A percentile compares a stretch with the other conserved stretches of the same genome.
phyloP scores from a whole-genome alignment of 2,329 filamentous ascomycete species.

The Phaeosphaeria sp. region DNA sequence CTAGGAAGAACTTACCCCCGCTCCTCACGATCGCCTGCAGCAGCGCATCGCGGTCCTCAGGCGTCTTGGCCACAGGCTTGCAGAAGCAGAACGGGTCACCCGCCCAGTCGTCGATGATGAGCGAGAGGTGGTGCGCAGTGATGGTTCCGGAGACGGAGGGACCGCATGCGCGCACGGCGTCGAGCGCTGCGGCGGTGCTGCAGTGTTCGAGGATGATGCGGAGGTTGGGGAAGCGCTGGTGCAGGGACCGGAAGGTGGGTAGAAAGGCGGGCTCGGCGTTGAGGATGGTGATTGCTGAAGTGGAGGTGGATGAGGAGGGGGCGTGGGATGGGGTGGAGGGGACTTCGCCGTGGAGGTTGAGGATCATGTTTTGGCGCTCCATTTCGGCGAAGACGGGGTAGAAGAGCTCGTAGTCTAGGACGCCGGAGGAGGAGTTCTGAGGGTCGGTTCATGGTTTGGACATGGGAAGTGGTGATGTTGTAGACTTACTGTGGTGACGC shows the following conservation, averaged over 20 bases:
- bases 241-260: conserved; percentile 76
- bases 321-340: conserved; percentile 56
- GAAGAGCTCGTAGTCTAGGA: conserved; percentile 73
- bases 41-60: conserved; percentile 75
- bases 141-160: conserved; percentile 80
- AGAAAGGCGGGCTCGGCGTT: conserved; percentile 81
- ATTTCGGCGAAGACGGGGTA: conserved; percentile 87
- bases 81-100: conserved; percentile 79
- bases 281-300: conserved; percentile 53
- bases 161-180: conserved; percentile 78
- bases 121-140: conserved; percentile 83
- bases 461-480: not conserved
- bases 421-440: conserved; percentile 68
- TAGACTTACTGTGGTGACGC: conserved; percentile 44
- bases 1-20: conserved; percentile 75
- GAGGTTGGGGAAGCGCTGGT: conserved; percentile 75
- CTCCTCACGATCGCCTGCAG: conserved; percentile 65
- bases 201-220: conserved; percentile 79
- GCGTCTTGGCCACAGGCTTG: conserved; percentile 71
- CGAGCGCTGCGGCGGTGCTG: conserved; percentile 81
- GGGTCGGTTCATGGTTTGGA: not conserved
- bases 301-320: conserved; percentile 11
- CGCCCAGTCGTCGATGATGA: conserved; percentile 78
- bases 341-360: conserved; percentile 95
- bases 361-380: conserved; percentile 81